A percentile compares a stretch with the other conserved stretches of the same genome.
Evolutionary conservation across 768 basidiomycete genomes (phyloP).

Genomic region (Mycena venus): DNA sequence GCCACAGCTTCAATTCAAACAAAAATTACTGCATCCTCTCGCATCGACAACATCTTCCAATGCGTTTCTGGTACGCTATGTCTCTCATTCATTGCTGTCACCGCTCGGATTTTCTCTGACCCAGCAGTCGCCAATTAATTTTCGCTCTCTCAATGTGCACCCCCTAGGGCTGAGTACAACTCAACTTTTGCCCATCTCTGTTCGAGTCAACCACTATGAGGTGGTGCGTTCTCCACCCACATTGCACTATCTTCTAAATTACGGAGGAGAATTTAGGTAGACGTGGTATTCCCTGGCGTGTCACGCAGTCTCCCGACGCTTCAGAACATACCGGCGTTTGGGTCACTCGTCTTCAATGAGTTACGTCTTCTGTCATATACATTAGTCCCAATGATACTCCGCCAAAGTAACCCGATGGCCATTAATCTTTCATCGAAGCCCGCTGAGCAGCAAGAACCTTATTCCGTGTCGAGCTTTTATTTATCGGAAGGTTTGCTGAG

Average conservation of each 20-base stretch:
- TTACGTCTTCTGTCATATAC: no score
- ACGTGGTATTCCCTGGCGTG: not conserved
- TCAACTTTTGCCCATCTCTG: not conserved
- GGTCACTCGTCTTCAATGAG: no score
- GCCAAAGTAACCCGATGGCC: no score
- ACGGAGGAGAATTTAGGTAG: not conserved
- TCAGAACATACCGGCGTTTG: no score
- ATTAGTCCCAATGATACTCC: no score
- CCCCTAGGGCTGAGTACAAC: not conserved
- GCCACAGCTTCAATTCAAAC: not conserved
- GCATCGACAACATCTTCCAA: not conserved
- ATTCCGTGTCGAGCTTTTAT: no score
- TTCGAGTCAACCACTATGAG: not conserved
- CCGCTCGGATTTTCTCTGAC: not conserved
- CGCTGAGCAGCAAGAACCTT: no score
- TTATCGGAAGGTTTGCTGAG: no score
- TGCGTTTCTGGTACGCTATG: not conserved
- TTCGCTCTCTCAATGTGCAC: no score
- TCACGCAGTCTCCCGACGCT: not conserved
- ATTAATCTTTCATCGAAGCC: no score
- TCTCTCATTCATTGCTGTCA: not conserved
- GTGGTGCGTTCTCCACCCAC: not conserved
- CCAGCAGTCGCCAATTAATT: not conserved
- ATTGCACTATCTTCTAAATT: not conserved
- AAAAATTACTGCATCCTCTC: not conserved